Evolutionary conservation across 2,329 filamentous ascomycete genomes (phyloP).

Genomic region (Trichoderma oligosporum): DNA sequence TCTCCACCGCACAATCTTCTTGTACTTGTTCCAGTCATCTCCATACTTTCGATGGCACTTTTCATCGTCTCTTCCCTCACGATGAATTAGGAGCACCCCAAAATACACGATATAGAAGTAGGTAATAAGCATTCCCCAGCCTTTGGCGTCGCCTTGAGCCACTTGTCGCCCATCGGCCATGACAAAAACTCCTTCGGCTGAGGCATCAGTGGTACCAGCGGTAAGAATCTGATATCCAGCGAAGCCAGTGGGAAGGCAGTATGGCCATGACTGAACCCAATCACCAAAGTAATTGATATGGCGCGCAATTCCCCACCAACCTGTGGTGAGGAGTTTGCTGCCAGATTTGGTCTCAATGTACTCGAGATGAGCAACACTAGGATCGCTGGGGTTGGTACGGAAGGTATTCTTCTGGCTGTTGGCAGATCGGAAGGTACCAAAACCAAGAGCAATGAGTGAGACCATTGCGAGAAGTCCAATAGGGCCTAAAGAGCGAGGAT

Average conservation of each 20-base stretch:
- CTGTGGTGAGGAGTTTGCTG: constrained; percentile 74
- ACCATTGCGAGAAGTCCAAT: constrained; percentile 62
- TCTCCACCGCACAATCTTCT: constrained; percentile 71
- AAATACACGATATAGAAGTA: constrained; percentile 97
- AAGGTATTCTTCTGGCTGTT: constrained; percentile 96
- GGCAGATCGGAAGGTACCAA: constrained; percentile 86
- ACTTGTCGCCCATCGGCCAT: constrained; percentile 61
- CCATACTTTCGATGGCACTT: constrained; percentile 92
- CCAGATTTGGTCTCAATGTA: constrained; percentile 83
- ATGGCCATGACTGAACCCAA: constrained; percentile 91
- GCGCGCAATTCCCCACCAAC: constrained; percentile 89
- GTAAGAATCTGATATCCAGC: constrained; percentile 74
- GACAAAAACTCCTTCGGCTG: constrained; percentile 50
- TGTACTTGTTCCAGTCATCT: constrained; percentile 87
- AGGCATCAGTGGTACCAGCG: constrained; percentile 45
- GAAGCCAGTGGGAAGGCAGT: constrained; percentile 79
- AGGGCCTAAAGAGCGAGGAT: constrained; percentile 75
- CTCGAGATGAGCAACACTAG: constrained; percentile 71
- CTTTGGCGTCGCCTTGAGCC: constrained; percentile 67
- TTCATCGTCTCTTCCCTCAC: constrained; percentile 81
- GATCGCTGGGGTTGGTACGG: constrained; percentile 80
- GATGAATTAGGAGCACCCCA: constrained; percentile 77
- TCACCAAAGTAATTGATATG: constrained; percentile 97
- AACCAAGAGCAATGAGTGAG: constrained; percentile 67
- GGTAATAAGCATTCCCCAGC: constrained; percentile 82